Conservation (phyloP, 768 basidiomycete genomes). For the Asterophora lycoperdoides region DNA sequence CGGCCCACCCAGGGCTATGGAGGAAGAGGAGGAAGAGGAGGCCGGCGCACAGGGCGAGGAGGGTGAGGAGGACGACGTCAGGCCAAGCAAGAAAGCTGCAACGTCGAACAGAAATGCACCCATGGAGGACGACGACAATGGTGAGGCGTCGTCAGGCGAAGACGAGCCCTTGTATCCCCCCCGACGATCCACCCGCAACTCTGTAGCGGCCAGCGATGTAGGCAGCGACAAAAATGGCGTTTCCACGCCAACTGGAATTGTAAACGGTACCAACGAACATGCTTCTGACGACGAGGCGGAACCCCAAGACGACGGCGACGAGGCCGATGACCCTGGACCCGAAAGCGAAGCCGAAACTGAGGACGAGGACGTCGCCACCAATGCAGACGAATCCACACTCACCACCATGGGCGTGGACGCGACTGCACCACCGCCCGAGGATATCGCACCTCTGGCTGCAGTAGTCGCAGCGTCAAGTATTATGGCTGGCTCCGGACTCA, state of each 20-base stretch:
- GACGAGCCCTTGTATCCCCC: constrained; percentile 12
- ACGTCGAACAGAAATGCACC: constrained; percentile 14
- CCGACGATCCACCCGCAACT: constrained; percentile 12
- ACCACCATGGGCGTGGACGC: constrained; percentile 24
- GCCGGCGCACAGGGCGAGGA: constrained; percentile 32
- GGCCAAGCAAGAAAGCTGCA: not conserved
- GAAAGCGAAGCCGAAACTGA: constrained; percentile 25
- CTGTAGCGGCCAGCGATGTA: constrained; percentile 8
- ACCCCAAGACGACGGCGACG: constrained; percentile 10
- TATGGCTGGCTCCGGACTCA: constrained; percentile 40
- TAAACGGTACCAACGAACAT: constrained; percentile 12
- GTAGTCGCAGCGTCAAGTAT: constrained; percentile 44
- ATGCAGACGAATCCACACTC: constrained; percentile 15
- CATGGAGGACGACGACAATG: constrained; percentile 12
- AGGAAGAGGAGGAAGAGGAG: constrained; percentile 56
- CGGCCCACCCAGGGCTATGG: constrained; percentile 49
- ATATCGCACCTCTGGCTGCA: constrained; percentile 27
- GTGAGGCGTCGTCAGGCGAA: constrained; percentile 14
- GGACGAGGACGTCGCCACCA: constrained; percentile 20
- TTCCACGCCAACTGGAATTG: not conserved
- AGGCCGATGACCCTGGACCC: constrained; percentile 1
- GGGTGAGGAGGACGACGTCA: constrained; percentile 20
- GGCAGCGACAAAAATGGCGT: constrained; percentile 8
- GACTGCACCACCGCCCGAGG: constrained; percentile 23
- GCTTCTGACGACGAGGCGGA: constrained; percentile 1